Percentiles rank a stretch among this genome's conserved stretches.
These are phyloP conservation scores for Nitzschia inconspicua DNA, from an alignment of 108 stramenopile species.

Conservation along the genomic window DNA sequence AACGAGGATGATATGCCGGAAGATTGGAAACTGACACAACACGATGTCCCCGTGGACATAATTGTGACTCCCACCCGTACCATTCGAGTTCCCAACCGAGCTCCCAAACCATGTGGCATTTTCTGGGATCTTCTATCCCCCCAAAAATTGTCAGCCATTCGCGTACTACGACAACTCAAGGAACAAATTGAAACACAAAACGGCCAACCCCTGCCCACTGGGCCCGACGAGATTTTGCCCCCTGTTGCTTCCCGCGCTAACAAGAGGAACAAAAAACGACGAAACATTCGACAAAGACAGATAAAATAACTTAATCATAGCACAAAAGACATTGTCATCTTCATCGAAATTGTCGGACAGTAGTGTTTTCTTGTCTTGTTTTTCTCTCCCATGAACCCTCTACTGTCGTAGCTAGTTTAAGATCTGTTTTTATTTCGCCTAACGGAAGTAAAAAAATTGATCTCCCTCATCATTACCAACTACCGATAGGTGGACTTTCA, in stretches of 20 bases:
- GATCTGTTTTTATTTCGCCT: too few species aligned
- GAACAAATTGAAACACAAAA: slow-evolving; percentile 43
- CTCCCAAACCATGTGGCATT: slow-evolving; percentile 63
- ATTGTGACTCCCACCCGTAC: slow-evolving; percentile 63
- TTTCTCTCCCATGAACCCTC: too few species aligned
- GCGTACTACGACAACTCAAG: slow-evolving; percentile 60
- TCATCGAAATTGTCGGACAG: too few species aligned
- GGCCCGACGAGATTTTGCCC: slow-evolving; percentile 67
- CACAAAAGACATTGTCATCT: too few species aligned
- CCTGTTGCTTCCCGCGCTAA: slow-evolving; percentile 46
- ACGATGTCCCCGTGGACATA: slow-evolving; percentile 75
- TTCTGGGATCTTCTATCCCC: slow-evolving; percentile 73
- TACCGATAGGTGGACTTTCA: too few species aligned
- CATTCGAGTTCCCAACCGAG: slow-evolving; percentile 54
- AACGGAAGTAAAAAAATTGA: too few species aligned
- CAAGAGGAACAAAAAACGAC: background rate
- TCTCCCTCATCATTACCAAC: too few species aligned
- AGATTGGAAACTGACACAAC: slow-evolving; percentile 42
- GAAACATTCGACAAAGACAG: too few species aligned
- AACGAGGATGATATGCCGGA: slow-evolving; percentile 32
- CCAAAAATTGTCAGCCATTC: slow-evolving; percentile 65
- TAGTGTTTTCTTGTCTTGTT: too few species aligned
- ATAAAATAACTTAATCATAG: too few species aligned
- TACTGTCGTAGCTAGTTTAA: too few species aligned
- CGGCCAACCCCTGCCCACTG: slow-evolving; percentile 40